These are phyloP conservation scores for Amyloporia xantha DNA, from an alignment of 768 basidiomycete species.

Conservation along the genomic window DNA sequence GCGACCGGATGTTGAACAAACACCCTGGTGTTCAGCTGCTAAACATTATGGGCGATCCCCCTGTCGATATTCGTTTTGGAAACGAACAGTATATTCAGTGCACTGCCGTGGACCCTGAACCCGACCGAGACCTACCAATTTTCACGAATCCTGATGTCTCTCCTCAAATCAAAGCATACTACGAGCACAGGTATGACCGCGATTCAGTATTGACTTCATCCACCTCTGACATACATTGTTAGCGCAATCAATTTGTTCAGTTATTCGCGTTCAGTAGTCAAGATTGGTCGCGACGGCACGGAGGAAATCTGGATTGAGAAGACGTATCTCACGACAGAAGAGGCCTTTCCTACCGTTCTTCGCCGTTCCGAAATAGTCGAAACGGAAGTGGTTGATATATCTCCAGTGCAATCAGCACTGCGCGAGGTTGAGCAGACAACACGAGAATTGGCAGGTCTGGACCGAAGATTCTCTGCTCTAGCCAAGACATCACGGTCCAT, in stretches of 20 bases:
- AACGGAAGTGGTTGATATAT: slow-evolving; percentile 66
- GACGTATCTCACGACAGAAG: slow-evolving; percentile 80
- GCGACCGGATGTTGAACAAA: slow-evolving; percentile 88
- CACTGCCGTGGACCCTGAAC: slow-evolving; percentile 78
- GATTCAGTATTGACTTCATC: slow-evolving; percentile 1
- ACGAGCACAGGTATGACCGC: slow-evolving; percentile 68
- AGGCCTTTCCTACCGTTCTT: slow-evolving; percentile 86
- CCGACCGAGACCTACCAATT: slow-evolving; percentile 67
- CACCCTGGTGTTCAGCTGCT: slow-evolving; percentile 80
- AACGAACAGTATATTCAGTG: slow-evolving; percentile 85
- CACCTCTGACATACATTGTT: slow-evolving; percentile 5
- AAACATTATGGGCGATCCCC: slow-evolving; percentile 66
- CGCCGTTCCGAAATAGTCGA: slow-evolving; percentile 82
- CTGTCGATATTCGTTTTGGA: slow-evolving; percentile 74
- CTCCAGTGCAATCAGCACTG: slow-evolving; percentile 79
- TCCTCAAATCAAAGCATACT: slow-evolving; percentile 72
- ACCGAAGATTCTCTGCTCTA: slow-evolving; percentile 68
- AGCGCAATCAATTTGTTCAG: slow-evolving; percentile 85
- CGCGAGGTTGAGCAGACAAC: slow-evolving; percentile 77
- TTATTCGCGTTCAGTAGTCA: slow-evolving; percentile 61
- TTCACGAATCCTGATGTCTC: slow-evolving; percentile 85
- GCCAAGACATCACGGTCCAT: slow-evolving; percentile 69
- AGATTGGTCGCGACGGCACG: slow-evolving; percentile 52
- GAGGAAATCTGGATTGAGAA: slow-evolving; percentile 88
- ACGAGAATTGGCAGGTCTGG: slow-evolving; percentile 63